phyloP scores from a whole-genome alignment of 2,329 filamentous ascomycete genomes.

The Penicillium olsonii region DNA sequence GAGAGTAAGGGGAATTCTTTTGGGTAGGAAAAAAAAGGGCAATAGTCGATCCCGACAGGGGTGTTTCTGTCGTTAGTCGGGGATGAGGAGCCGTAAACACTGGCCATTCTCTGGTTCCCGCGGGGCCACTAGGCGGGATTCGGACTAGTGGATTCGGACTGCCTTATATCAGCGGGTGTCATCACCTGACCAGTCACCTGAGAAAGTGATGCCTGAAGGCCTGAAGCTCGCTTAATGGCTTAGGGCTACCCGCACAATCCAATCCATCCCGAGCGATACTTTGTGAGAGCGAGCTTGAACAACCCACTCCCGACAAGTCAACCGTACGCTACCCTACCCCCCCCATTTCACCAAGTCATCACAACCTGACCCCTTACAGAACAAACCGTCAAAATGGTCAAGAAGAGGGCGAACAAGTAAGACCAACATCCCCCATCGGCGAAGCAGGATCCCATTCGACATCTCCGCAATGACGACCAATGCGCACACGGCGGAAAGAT shows the following conservation, averaged over 20 bases:
- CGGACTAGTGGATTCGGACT: background rate
- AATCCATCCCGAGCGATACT: constrained; percentile 35
- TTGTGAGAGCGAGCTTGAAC: constrained; percentile 40
- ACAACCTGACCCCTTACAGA: constrained; percentile 37
- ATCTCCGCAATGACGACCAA: constrained; percentile 29
- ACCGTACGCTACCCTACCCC: constrained; percentile 37
- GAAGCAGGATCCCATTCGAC: constrained; percentile 29
- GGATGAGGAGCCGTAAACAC: constrained; percentile 22
- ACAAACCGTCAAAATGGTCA: constrained; percentile 67
- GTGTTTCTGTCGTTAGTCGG: constrained; percentile 18
- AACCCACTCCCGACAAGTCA: constrained; percentile 43
- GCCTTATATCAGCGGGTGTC: background rate
- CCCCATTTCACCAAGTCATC: constrained; percentile 17
- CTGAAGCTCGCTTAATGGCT: constrained; percentile 39
- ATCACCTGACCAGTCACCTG: background rate
- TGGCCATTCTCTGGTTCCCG: constrained; percentile 17
- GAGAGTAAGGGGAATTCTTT: constrained; percentile 10
- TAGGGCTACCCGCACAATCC: constrained; percentile 42
- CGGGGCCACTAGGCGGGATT: constrained; percentile 23
- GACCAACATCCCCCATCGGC: constrained; percentile 34
- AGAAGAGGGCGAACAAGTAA: constrained; percentile 76
- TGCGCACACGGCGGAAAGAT: constrained; percentile 7
- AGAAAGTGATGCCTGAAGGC: constrained; percentile 4
- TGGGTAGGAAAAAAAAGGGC: constrained; percentile 24
- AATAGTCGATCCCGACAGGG: constrained; percentile 28